Evolutionary conservation across 768 basidiomycete species (phyloP).

Genomic region (Auriscalpium microsporum): DNA sequence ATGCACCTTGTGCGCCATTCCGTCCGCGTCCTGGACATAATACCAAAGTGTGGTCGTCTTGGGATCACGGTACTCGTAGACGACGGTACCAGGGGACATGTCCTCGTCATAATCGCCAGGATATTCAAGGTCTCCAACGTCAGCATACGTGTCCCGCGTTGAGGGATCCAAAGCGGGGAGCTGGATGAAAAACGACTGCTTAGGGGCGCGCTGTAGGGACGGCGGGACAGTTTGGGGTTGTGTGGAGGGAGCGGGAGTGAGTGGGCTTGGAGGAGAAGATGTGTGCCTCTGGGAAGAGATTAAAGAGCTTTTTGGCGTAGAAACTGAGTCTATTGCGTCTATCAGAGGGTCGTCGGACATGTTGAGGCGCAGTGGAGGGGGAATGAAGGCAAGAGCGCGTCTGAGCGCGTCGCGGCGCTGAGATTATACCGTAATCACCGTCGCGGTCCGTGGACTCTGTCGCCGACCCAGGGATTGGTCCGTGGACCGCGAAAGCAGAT

Average conservation of each 20-base stretch:
- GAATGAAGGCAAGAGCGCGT: not conserved
- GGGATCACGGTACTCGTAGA: slow-evolving; percentile 11
- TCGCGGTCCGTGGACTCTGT: not conserved
- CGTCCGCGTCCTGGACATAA: slow-evolving; percentile 7
- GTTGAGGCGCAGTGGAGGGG: not conserved
- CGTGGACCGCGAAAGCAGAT: too few relatives aligned
- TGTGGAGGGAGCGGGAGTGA: too few relatives aligned
- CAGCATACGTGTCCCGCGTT: slow-evolving; percentile 1
- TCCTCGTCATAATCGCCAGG: slow-evolving; percentile 7
- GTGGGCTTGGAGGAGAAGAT: too few relatives aligned
- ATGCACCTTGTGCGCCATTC: slow-evolving; percentile 11
- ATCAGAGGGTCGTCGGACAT: not conserved
- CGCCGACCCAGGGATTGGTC: not conserved
- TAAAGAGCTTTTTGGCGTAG: too few relatives aligned
- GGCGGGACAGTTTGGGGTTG: too few relatives aligned
- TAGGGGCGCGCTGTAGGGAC: too few relatives aligned
- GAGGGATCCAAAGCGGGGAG: not conserved
- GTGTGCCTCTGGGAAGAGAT: too few relatives aligned
- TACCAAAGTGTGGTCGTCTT: slow-evolving; percentile 7
- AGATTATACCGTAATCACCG: not conserved
- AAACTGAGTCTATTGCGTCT: too few relatives aligned
- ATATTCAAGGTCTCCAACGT: slow-evolving; percentile 5
- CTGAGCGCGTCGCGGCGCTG: not conserved
- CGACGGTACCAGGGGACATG: slow-evolving; percentile 2
- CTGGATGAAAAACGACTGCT: too few relatives aligned